phyloP scores from a whole-genome alignment of 2,329 filamentous ascomycete species.

The Neonectria ditissima region DNA sequence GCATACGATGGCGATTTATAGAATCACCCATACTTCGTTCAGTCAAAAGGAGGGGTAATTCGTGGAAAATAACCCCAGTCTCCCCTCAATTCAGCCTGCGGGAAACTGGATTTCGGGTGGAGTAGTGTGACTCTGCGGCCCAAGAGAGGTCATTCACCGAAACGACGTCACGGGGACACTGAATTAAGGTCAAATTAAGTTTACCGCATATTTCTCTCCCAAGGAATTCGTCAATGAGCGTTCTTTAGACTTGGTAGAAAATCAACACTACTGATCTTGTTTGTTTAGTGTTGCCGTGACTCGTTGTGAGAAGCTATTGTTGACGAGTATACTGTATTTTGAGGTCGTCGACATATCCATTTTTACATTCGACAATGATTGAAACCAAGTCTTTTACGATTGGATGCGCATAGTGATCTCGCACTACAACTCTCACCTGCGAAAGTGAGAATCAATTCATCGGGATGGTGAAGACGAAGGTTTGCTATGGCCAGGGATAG shows the following conservation, averaged over 20 bases:
- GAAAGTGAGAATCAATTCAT: background rate
- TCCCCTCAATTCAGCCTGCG: background rate
- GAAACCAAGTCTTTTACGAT: no score
- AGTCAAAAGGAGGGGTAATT: background rate
- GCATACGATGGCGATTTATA: background rate
- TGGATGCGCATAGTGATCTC: no score
- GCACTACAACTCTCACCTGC: background rate
- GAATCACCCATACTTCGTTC: background rate
- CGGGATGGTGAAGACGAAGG: background rate
- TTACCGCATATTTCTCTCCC: background rate
- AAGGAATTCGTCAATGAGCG: background rate
- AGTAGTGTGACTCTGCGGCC: background rate
- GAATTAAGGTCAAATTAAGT: background rate
- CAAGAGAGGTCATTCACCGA: background rate
- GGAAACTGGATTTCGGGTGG: background rate
- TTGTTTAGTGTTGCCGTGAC: background rate
- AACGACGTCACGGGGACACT: background rate
- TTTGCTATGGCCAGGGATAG: background rate
- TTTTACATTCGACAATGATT: no score
- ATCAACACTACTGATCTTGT: background rate
- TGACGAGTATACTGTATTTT: no score
- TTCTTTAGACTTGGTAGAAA: background rate
- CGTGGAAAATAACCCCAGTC: slow-evolving; percentile 4
- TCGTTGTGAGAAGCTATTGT: no score
- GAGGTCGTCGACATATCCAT: no score